Evolutionary conservation across 306 rosid genomes (phyloP).

Genomic region (Pyrus pyrifolia): DNA sequence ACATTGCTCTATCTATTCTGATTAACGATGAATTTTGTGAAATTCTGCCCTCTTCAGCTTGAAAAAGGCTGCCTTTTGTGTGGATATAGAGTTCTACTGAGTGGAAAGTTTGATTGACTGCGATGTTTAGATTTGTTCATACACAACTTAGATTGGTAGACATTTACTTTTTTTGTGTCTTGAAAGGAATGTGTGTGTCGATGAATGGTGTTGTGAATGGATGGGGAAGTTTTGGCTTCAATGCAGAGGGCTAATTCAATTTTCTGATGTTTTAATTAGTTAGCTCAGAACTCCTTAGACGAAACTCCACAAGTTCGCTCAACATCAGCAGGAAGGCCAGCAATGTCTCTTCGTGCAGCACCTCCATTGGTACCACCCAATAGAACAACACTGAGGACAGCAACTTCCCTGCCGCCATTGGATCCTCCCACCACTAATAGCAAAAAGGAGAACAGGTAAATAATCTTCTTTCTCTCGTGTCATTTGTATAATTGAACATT

Average conservation of each 20-base stretch:
- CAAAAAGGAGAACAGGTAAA: slow-evolving; percentile 53
- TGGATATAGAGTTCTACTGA: neutral
- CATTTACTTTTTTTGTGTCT: neutral
- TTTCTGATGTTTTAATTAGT: slow-evolving; percentile 32
- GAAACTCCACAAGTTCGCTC: slow-evolving; percentile 40
- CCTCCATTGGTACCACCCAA: slow-evolving; percentile 43
- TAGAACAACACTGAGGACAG: slow-evolving; percentile 44
- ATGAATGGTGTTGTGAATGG: neutral
- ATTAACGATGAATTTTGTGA: neutral
- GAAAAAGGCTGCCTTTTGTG: neutral
- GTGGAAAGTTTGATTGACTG: neutral
- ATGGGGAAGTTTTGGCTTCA: neutral
- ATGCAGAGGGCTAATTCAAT: slow-evolving; percentile 16
- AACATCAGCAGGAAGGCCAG: slow-evolving; percentile 45
- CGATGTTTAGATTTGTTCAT: neutral
- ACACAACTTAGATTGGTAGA: neutral
- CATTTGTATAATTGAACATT: neutral
- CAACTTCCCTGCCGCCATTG: slow-evolving; percentile 45
- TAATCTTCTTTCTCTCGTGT: neutral
- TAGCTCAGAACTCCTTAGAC: slow-evolving; percentile 44
- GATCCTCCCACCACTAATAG: slow-evolving; percentile 45
- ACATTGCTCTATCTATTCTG: neutral
- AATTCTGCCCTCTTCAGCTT: neutral
- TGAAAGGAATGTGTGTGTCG: neutral
- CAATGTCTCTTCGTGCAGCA: slow-evolving; percentile 34